Conservation (phyloP, 1,284 basidiomycete genomes). For the Boletellus sp. region DNA sequence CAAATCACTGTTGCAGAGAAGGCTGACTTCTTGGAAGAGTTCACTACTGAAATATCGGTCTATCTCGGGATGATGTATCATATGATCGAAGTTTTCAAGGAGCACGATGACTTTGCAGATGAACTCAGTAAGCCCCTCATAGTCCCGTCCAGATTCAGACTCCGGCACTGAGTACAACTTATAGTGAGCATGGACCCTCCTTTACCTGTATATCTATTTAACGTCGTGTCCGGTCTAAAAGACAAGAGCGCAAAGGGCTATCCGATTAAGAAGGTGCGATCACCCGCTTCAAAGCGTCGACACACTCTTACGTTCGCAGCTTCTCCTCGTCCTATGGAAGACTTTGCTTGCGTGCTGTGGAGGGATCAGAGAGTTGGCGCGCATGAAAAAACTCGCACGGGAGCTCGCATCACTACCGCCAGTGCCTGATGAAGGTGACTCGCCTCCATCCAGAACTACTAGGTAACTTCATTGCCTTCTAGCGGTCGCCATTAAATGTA, state of each 20-base stretch:
- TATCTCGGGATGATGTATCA: constrained; percentile 93
- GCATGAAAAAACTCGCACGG: constrained; percentile 83
- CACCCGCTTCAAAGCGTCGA: background rate
- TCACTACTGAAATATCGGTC: constrained; percentile 87
- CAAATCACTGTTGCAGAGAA: constrained; percentile 68
- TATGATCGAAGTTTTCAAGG: constrained; percentile 87
- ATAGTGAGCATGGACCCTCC: constrained; percentile 94
- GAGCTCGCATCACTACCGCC: constrained; percentile 74
- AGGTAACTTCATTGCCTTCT: constrained; percentile 6
- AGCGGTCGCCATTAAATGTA: constrained; percentile 71
- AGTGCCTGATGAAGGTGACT: constrained; percentile 60
- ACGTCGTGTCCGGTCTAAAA: constrained; percentile 82
- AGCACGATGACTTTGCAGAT: constrained; percentile 89
- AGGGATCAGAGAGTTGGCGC: constrained; percentile 81
- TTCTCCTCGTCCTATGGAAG: constrained; percentile 97
- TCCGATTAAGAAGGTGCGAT: constrained; percentile 85
- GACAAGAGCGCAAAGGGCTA: constrained; percentile 96
- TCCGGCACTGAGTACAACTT: constrained; percentile 14
- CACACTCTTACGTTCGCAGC: constrained; percentile 42
- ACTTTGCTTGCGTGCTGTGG: constrained; percentile 89
- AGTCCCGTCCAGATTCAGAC: constrained; percentile 7
- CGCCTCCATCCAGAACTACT: background rate
- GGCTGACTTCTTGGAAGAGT: constrained; percentile 79
- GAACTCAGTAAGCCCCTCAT: constrained; percentile 78
- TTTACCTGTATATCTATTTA: constrained; percentile 89